Evolutionary conservation across 352 stramenopile genomes (phyloP).

Genomic region (Phytophthora colocasiae): DNA sequence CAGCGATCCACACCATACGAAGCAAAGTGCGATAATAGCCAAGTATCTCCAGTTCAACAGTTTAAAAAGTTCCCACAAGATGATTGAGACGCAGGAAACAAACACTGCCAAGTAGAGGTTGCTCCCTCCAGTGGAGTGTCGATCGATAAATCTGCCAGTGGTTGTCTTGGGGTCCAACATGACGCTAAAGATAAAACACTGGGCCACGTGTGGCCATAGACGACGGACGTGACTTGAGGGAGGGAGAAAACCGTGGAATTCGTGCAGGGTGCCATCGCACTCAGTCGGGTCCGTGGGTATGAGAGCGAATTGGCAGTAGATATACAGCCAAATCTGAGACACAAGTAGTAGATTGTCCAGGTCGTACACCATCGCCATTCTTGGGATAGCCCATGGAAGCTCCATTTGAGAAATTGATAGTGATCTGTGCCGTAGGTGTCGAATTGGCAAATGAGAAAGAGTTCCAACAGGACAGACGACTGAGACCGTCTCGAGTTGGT

Average conservation of each 20-base stretch:
- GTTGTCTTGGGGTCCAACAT: conserved; percentile 13
- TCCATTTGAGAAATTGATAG: too few species aligned
- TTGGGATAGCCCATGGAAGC: too few species aligned
- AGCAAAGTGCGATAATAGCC: conserved; percentile 3
- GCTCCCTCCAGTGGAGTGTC: conserved; percentile 26
- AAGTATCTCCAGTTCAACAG: neutral
- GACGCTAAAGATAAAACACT: conserved; percentile 13
- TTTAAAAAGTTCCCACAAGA: conserved; percentile 1
- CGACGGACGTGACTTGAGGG: conserved; percentile 6
- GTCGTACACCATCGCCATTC: too few species aligned
- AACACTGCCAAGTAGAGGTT: neutral
- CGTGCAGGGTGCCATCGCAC: neutral
- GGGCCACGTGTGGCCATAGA: neutral
- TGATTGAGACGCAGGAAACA: neutral
- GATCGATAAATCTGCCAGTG: conserved; percentile 32
- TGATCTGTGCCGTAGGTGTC: too few species aligned
- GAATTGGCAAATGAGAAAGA: too few species aligned
- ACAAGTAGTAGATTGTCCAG: too few species aligned
- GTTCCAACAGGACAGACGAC: too few species aligned
- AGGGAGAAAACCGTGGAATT: conserved; percentile 15
- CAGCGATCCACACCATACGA: conserved; percentile 8
- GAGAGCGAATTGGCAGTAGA: too few species aligned
- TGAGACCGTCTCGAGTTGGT: too few species aligned
- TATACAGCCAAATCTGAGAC: too few species aligned
- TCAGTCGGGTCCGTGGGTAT: neutral